Conservation (phyloP, 441 rosid genomes). For the Erodium moschatum region DNA sequence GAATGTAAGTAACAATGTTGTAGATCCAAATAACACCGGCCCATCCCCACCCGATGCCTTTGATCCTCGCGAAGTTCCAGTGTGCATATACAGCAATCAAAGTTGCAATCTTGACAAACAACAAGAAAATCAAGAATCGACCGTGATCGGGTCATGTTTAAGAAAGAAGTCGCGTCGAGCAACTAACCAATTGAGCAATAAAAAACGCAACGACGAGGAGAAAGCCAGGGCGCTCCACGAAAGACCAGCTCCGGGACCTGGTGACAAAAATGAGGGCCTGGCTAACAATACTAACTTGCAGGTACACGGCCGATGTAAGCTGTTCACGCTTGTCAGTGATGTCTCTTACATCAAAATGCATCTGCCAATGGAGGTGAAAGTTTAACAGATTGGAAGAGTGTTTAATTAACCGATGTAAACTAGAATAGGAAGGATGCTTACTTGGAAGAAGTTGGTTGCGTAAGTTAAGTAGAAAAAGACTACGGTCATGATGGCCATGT, state of each 20-base stretch:
- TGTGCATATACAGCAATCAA: slow-evolving; percentile 50
- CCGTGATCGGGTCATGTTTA: no score
- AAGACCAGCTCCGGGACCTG: slow-evolving; percentile 67
- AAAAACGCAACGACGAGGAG: slow-evolving; percentile 45
- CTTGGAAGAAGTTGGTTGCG: slow-evolving; percentile 48
- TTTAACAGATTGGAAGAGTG: no score
- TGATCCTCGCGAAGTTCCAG: slow-evolving; percentile 47
- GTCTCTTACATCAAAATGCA: slow-evolving; percentile 45
- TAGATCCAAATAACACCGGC: slow-evolving; percentile 61
- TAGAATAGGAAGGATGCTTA: no score
- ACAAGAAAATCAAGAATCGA: no score
- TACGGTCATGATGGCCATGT: slow-evolving; percentile 61
- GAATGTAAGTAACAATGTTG: slow-evolving; percentile 41
- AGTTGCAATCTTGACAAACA: slow-evolving; percentile 41
- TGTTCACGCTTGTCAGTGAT: slow-evolving; percentile 33
- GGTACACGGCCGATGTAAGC: slow-evolving; percentile 58
- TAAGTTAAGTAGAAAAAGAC: slow-evolving; percentile 53
- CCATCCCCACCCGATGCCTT: slow-evolving; percentile 69
- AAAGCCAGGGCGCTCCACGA: slow-evolving; percentile 56
- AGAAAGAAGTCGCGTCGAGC: no score
- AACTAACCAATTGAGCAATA: slow-evolving; percentile 51
- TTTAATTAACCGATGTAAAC: no score
- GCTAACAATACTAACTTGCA: slow-evolving; percentile 64
- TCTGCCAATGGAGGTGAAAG: slow-evolving; percentile 28
- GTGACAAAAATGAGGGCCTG: slow-evolving; percentile 74